A percentile compares a stretch with the other conserved stretches of the same genome.
Evolutionary conservation across 805 yeast genomes (phyloP).

Genomic region (Millerozyma miso): DNA sequence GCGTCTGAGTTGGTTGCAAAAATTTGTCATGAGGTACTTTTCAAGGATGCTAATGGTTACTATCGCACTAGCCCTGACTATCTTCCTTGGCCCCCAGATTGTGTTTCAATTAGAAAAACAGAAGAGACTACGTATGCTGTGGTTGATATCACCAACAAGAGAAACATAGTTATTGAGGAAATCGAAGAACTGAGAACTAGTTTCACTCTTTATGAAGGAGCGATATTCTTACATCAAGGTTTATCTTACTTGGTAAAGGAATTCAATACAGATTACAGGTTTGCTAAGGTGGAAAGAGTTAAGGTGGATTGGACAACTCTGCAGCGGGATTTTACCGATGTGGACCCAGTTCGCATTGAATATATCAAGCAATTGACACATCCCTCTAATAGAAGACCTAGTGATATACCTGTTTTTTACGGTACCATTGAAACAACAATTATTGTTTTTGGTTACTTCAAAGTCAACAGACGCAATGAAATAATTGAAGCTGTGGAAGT

Average conservation of each 20-base stretch:
- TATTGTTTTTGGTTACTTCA: slow-evolving; percentile 89
- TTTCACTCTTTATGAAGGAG: slow-evolving; percentile 89
- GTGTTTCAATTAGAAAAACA: slow-evolving; percentile 75
- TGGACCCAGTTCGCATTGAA: slow-evolving; percentile 79
- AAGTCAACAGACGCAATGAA: slow-evolving; percentile 67
- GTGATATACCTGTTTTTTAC: slow-evolving; percentile 59
- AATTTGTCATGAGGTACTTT: slow-evolving; percentile 36
- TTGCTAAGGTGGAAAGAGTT: slow-evolving; percentile 82
- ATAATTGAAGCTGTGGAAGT: slow-evolving; percentile 95
- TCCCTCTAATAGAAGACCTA: slow-evolving; percentile 24
- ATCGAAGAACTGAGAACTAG: slow-evolving; percentile 85
- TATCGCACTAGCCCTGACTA: slow-evolving; percentile 42
- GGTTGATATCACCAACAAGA: slow-evolving; percentile 77
- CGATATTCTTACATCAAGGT: slow-evolving; percentile 92
- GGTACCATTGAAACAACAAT: slow-evolving; percentile 73
- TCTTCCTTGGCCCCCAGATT: slow-evolving; percentile 77
- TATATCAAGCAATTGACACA: slow-evolving; percentile 50
- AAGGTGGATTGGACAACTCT: slow-evolving; percentile 92
- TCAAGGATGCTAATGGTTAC: slow-evolving; percentile 25
- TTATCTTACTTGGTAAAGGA: slow-evolving; percentile 81
- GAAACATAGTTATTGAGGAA: slow-evolving; percentile 79
- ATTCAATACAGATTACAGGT: slow-evolving; percentile 71
- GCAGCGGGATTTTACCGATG: slow-evolving; percentile 90
- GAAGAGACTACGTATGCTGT: slow-evolving; percentile 84
- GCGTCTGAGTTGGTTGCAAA: slow-evolving; percentile 17